Conservation (phyloP, 1,284 basidiomycete genomes). For the Ganoderma lingzhi region DNA sequence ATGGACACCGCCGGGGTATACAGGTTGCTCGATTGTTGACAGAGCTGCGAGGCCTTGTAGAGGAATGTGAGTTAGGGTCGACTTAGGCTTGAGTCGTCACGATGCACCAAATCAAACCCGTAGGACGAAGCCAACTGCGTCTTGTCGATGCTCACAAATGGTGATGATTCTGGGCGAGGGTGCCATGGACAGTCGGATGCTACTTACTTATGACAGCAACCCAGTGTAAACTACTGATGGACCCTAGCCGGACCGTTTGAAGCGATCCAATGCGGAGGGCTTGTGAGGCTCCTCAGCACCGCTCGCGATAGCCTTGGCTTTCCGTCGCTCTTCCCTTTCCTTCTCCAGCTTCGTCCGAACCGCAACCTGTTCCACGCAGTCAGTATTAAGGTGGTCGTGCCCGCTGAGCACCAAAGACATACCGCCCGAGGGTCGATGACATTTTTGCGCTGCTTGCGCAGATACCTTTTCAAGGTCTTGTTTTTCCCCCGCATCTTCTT, state of each 20-base stretch:
- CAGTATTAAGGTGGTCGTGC: conserved; percentile 13
- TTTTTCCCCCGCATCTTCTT: conserved; percentile 87
- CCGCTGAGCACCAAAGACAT: conserved; percentile 42
- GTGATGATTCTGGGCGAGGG: background rate
- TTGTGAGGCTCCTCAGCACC: conserved; percentile 52
- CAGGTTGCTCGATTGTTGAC: too few relatives aligned
- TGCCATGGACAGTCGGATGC: background rate
- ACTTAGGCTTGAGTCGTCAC: too few relatives aligned
- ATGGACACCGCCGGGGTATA: too few relatives aligned
- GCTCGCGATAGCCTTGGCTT: conserved; percentile 51
- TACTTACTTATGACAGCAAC: too few relatives aligned
- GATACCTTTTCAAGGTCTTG: conserved; percentile 84
- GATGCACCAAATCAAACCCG: too few relatives aligned
- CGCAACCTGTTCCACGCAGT: conserved; percentile 57
- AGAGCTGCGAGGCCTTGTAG: too few relatives aligned
- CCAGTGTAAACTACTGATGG: background rate
- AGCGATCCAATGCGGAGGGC: conserved; percentile 74
- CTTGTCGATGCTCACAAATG: background rate
- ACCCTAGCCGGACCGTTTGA: conserved; percentile 43
- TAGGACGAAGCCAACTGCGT: too few relatives aligned
- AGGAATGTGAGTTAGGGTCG: too few relatives aligned
- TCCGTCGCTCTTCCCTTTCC: conserved; percentile 61
- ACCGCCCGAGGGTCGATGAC: conserved; percentile 90
- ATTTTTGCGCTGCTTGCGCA: conserved; percentile 92
- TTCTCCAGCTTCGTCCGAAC: conserved; percentile 75